A percentile compares a stretch with the other conserved stretches of the same genome.
phyloP scores from a whole-genome alignment of 1,139 yeast genomes.

The Debaryomyces fabryi region DNA sequence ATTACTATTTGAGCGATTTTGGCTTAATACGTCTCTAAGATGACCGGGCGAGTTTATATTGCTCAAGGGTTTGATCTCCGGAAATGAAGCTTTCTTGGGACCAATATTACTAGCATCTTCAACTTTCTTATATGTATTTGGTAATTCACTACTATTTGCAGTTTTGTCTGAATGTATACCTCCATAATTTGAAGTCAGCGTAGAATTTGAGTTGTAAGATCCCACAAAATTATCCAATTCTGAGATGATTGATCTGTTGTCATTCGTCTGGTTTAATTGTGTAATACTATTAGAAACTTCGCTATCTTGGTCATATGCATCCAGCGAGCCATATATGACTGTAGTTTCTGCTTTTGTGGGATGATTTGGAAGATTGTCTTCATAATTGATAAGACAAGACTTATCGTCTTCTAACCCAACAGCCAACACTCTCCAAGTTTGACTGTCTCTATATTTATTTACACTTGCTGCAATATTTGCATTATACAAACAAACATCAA shows the following conservation, averaged over 20 bases:
- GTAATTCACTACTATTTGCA: neutral
- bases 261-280: constrained; percentile 12
- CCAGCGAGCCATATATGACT: neutral
- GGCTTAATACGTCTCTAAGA: constrained; percentile 26
- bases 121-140: constrained; percentile 2
- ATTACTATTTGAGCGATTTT: constrained; percentile 22
- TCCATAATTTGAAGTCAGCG: constrained; percentile 46
- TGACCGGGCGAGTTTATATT: constrained; percentile 18
- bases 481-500: constrained; percentile 61
- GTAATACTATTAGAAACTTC: neutral
- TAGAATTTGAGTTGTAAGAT: constrained; percentile 48
- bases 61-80: constrained; percentile 18
- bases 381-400: neutral
- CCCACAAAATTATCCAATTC: constrained; percentile 48
- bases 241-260: constrained; percentile 38
- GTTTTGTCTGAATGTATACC: constrained; percentile 13
- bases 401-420: constrained; percentile 49
- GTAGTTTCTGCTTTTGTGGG: neutral
- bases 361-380: constrained; percentile 1
- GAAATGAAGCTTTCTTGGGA: constrained; percentile 1
- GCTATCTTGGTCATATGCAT: neutral
- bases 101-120: constrained; percentile 8
- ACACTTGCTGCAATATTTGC: constrained; percentile 60
- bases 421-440: constrained; percentile 69
- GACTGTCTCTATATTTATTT: constrained; percentile 58